These are phyloP conservation scores for Teunomyces tritomae DNA, from an alignment of 805 yeast genomes.

Conservation along the genomic window DNA sequence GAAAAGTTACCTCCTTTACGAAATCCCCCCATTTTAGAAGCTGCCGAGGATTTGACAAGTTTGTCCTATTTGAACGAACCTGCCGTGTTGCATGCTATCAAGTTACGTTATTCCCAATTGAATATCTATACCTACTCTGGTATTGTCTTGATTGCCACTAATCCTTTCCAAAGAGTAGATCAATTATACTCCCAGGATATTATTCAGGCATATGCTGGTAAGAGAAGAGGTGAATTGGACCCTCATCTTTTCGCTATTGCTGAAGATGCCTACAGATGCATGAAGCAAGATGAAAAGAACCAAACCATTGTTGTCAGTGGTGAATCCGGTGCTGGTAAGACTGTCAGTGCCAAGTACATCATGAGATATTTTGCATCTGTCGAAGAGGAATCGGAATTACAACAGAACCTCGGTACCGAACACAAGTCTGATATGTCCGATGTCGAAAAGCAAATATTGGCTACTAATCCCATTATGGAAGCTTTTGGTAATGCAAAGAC, in stretches of 20 bases:
- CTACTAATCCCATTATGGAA: constrained; percentile 96
- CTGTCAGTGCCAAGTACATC: constrained; percentile 93
- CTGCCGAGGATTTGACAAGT: constrained; percentile 91
- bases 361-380: constrained; percentile 98
- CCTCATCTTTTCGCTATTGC: constrained; percentile 98
- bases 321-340: constrained; percentile 98
- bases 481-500: constrained; percentile 99
- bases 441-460: constrained; percentile 90
- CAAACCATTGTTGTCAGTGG: constrained; percentile 97
- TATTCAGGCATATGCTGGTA: constrained; percentile 92
- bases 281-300: constrained; percentile 80
- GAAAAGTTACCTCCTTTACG: constrained; percentile 72
- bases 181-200: constrained; percentile 88
- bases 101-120: constrained; percentile 81
- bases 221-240: constrained; percentile 89
- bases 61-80: constrained; percentile 94
- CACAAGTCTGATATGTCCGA: constrained; percentile 70
- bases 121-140: constrained; percentile 95
- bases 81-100: constrained; percentile 91
- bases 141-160: constrained; percentile 92
- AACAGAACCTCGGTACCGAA: constrained; percentile 31
- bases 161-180: constrained; percentile 92
- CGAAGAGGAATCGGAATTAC: constrained; percentile 48
- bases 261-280: constrained; percentile 93
- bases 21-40: constrained; percentile 88